Evolutionary conservation across 176 grass and related monocot species (phyloP).

Genomic region (Aegilops sharonensis): DNA sequence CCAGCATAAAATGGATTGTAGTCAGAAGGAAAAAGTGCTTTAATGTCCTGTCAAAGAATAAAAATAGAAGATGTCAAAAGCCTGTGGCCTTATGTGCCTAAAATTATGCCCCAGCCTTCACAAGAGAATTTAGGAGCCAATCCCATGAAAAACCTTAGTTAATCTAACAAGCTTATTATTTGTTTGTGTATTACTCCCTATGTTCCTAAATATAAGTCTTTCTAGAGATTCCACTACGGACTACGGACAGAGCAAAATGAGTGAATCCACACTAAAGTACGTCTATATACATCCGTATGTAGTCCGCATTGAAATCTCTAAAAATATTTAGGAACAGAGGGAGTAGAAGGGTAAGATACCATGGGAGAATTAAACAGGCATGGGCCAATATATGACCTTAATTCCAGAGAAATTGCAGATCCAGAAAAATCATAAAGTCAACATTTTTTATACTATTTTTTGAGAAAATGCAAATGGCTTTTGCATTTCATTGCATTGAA

Average conservation of each 20-base stretch:
- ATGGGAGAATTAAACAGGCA: neutral
- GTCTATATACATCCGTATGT: too few species aligned
- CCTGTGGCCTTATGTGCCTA: neutral
- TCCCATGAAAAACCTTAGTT: neutral
- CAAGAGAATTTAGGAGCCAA: neutral
- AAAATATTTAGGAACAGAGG: too few species aligned
- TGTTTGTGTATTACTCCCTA: neutral
- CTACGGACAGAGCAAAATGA: too few species aligned
- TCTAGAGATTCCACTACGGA: too few species aligned
- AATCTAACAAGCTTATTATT: conserved; percentile 16
- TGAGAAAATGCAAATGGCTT: too few species aligned
- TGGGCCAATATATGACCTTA: neutral
- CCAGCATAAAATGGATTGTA: conserved; percentile 99
- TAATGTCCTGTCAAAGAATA: conserved; percentile 80
- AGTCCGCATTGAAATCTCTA: too few species aligned
- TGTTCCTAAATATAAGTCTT: too few species aligned
- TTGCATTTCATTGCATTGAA: too few species aligned
- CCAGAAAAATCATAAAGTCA: neutral
- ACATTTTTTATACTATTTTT: neutral
- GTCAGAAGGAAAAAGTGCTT: conserved; percentile 90
- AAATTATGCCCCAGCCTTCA: neutral
- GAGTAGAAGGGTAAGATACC: neutral
- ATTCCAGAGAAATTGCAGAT: neutral
- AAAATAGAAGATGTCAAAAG: conserved; percentile 11
- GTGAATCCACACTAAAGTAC: too few species aligned